Conservation (phyloP, 805 yeast genomes). For the Saccharomycopsis schoenii region DNA sequence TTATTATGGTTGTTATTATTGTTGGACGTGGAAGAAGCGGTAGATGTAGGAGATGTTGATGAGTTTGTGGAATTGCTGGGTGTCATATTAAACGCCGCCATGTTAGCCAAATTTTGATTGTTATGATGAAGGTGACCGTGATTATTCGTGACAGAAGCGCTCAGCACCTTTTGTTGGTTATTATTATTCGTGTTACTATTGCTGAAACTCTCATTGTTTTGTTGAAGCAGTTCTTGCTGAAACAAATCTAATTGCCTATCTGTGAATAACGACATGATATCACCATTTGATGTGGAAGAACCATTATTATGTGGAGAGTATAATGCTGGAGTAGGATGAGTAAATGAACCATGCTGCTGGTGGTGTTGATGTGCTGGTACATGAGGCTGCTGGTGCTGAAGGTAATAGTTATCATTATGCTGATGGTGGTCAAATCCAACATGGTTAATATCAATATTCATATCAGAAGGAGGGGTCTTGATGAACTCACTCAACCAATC, state of each 20-base stretch:
- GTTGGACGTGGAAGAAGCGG: neutral
- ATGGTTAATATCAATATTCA: slow-evolving; percentile 43
- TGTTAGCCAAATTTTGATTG: neutral
- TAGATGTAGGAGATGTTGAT: neutral
- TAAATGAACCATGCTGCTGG: slow-evolving; percentile 24
- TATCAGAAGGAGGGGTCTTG: slow-evolving; percentile 48
- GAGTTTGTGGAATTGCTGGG: neutral
- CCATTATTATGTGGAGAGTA: neutral
- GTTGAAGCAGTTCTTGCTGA: slow-evolving; percentile 29
- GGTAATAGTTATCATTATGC: neutral
- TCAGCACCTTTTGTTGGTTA: neutral
- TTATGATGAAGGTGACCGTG: neutral
- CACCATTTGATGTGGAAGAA: slow-evolving; percentile 23
- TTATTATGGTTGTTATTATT: neutral
- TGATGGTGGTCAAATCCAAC: slow-evolving; percentile 39
- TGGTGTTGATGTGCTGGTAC: slow-evolving; percentile 22
- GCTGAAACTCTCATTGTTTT: neutral
- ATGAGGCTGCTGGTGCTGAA: slow-evolving; percentile 19
- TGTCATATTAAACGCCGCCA: neutral
- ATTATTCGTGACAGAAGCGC: neutral
- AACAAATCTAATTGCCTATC: slow-evolving; percentile 59
- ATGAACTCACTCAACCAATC: slow-evolving; percentile 68
- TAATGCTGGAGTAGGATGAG: neutral
- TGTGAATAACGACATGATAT: slow-evolving; percentile 52
- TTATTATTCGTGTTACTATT: neutral